Evolutionary conservation across 345 rosid species (phyloP).

Genomic region (Populus nigra): DNA sequence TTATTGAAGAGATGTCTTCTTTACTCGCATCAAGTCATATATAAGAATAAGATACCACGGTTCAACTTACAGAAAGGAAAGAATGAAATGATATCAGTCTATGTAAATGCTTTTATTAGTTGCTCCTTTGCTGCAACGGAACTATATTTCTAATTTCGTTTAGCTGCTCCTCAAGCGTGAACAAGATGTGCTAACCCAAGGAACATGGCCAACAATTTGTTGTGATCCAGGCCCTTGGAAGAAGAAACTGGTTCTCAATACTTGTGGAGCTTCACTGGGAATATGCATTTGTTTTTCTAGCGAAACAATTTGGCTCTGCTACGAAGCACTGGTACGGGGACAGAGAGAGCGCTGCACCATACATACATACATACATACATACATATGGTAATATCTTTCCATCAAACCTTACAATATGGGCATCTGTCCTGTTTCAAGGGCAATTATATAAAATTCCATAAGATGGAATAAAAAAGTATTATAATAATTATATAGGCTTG

Average conservation of each 20-base stretch:
- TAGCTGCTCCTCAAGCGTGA: not conserved
- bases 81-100: not conserved
- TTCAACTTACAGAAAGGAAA: not conserved
- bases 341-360: no score
- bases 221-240: not conserved
- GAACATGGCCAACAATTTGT: not conserved
- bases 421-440: no score
- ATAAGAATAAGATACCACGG: not conserved
- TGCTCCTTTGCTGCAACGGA: not conserved
- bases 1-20: constrained; percentile 46
- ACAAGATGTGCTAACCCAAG: not conserved
- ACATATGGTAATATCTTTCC: no score
- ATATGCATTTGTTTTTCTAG: not conserved
- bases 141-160: not conserved
- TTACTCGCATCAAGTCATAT: constrained; percentile 17
- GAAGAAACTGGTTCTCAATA: not conserved
- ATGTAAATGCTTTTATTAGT: not conserved
- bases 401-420: no score
- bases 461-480: no score
- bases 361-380: no score
- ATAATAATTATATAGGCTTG: no score
- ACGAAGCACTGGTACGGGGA: no score
- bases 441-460: no score
- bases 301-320: no score
- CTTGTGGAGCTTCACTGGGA: not conserved